Evolutionary conservation across 495 filamentous ascomycete genomes (phyloP).

Genomic region (Paragyromitra xinjiangensis): DNA sequence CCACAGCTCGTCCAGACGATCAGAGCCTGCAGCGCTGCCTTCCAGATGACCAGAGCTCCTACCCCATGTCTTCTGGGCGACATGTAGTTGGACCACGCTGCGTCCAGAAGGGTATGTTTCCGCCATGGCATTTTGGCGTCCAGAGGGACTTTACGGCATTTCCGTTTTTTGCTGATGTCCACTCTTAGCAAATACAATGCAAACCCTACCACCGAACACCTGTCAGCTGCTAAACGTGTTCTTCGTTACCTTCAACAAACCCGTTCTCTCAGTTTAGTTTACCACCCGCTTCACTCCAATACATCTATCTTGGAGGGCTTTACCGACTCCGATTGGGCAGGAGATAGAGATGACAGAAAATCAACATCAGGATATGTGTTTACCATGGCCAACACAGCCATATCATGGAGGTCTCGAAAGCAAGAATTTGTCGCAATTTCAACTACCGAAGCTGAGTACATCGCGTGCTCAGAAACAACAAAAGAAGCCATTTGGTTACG

Average conservation of each 20-base stretch:
- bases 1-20: too few species aligned
- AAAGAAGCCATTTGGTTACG: slow-evolving; percentile 37
- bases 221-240: slow-evolving; percentile 6
- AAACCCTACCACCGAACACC: not conserved
- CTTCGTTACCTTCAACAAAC: slow-evolving; percentile 18
- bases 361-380: slow-evolving; percentile 45
- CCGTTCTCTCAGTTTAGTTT: not conserved
- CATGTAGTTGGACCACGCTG: too few species aligned
- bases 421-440: slow-evolving; percentile 20
- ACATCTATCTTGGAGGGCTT: not conserved
- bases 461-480: slow-evolving; percentile 19
- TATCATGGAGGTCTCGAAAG: slow-evolving; percentile 36
- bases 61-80: too few species aligned
- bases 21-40: too few species aligned
- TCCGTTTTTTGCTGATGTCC: too few species aligned
- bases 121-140: too few species aligned
- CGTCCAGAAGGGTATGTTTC: too few species aligned
- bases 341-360: slow-evolving; percentile 16
- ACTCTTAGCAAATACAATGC: slow-evolving; percentile 16
- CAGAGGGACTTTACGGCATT: too few species aligned
- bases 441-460: slow-evolving; percentile 39
- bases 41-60: too few species aligned
- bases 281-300: too few species aligned
- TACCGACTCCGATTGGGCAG: not conserved
- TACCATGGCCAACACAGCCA: not conserved